Evolutionary conservation across 2,329 filamentous ascomycete species (phyloP).

Genomic region (Akanthomyces muscarius): DNA sequence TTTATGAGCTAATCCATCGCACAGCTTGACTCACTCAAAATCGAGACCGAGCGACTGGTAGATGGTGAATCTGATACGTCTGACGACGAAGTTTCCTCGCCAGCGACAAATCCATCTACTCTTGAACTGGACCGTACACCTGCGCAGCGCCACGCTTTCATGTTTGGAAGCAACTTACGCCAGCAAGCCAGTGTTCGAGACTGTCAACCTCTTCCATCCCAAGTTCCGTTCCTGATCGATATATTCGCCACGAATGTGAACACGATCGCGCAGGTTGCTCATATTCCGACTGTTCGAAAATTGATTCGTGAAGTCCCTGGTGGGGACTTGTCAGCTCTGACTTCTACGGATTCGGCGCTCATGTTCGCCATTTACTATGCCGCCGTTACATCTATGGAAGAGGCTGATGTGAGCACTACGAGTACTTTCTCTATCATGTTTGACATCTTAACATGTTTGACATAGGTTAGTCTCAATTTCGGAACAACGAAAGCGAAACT

Average conservation of each 20-base stretch:
- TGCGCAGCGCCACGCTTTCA: slow-evolving; percentile 45
- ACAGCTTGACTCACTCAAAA: slow-evolving; percentile 43
- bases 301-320: slow-evolving; percentile 34
- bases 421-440: neutral
- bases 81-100: slow-evolving; percentile 32
- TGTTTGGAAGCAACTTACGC: slow-evolving; percentile 45
- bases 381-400: slow-evolving; percentile 52
- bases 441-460: neutral
- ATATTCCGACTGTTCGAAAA: slow-evolving; percentile 41
- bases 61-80: slow-evolving; percentile 35
- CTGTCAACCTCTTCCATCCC: slow-evolving; percentile 50
- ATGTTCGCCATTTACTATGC: slow-evolving; percentile 57
- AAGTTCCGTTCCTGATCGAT: slow-evolving; percentile 50
- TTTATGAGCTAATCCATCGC: neutral
- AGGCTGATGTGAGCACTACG: slow-evolving; percentile 45
- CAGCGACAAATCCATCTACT: slow-evolving; percentile 29
- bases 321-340: slow-evolving; percentile 29
- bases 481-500: slow-evolving; percentile 43
- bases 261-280: slow-evolving; percentile 37
- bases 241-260: slow-evolving; percentile 52
- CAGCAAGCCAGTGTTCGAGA: slow-evolving; percentile 32
- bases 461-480: slow-evolving; percentile 47
- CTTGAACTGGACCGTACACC: slow-evolving; percentile 40
- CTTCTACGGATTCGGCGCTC: slow-evolving; percentile 46
- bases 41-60: slow-evolving; percentile 33